Base-by-base conservation (phyloP, 2,329 filamentous ascomycete genomes). In the Paracoccidioides brasiliensis region DNA sequence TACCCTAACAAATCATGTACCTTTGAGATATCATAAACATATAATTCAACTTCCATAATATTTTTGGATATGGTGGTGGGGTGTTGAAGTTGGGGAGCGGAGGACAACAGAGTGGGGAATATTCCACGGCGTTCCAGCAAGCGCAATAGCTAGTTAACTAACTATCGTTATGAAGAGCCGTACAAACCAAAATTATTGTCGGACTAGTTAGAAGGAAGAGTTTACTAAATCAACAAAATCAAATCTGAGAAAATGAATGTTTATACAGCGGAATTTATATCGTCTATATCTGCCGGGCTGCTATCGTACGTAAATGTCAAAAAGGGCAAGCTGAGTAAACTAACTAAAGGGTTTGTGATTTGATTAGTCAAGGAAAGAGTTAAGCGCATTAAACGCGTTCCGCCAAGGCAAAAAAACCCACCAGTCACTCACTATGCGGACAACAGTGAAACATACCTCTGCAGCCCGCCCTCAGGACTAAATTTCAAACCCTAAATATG, bases 11-110 rank as follows among this genome's bases (percentile, higher is more conserved):
- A 30, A 30, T 48, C 37, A 33, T 42, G 30, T 33, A 76, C 74
- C 69, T 74, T 72, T 38, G 87, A 90, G 50, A 91, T 77, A 72
- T 91, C 87, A 65, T 91, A 91, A 41, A 90, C 79, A 56, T 90
- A 83, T 33, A 91, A 75, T 64, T 88, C 78, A 52, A 91, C 84
- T 56, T 89, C 84, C 85, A 90, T 90, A 2, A 28, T 52, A 5
- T 42, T 6, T 42, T 9, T 30, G 10, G 15, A 28, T 41, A 40
- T 3, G 15, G 33, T 5, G 14, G 9, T 7, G 48, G n/a, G 2
- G 5, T 3, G 10, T 22, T 22, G 22, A 22, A 22, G 22, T 22
- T 22, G 22, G 22, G 22, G 22, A 22, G 22, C 22, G 22, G 22
- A 22, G 22, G 22, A 22, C 22, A 22, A 1, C 22, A 22, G 22